A percentile compares a stretch with the other conserved stretches of the same genome.
Evolutionary conservation across 164 flowering plant species (phyloP).

Genomic region (Cinnamomum chago): DNA sequence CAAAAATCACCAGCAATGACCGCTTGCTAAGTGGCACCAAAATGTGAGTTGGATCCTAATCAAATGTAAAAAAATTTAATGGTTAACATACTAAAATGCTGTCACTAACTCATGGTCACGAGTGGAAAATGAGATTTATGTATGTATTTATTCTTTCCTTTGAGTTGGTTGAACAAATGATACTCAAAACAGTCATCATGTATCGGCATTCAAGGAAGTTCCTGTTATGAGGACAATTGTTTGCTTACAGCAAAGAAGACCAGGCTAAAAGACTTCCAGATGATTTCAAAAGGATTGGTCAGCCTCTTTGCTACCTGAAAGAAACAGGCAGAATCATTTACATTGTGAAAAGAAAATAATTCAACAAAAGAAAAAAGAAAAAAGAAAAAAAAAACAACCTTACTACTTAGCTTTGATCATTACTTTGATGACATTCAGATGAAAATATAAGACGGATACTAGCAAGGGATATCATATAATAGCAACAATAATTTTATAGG

Average conservation of each 20-base stretch:
- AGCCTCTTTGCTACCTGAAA: conserved; percentile 67
- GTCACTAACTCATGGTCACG: no score
- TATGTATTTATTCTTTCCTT: not conserved
- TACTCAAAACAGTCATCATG: not conserved
- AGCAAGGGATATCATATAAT: no score
- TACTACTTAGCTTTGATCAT: not conserved
- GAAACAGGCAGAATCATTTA: not conserved
- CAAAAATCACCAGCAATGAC: no score
- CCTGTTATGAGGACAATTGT: conserved; percentile 1
- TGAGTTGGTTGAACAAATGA: not conserved
- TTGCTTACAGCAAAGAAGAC: conserved; percentile 87
- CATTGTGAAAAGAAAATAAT: not conserved
- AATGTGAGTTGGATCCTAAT: no score
- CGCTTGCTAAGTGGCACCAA: no score
- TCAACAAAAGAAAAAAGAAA: not conserved
- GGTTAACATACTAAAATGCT: no score
- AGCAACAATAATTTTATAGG: no score
- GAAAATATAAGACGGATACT: no score
- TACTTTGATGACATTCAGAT: not conserved
- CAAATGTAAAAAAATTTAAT: no score
- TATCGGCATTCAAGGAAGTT: not conserved
- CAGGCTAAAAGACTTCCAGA: conserved; percentile 97
- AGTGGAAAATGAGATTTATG: no score
- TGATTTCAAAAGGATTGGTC: conserved; percentile 76
- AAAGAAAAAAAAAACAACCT: no score